Percentiles rank a stretch among this genome's conserved stretches.
Evolutionary conservation across 2,329 filamentous ascomycete species (phyloP).

Genomic region (Trichoderma lentiforme): DNA sequence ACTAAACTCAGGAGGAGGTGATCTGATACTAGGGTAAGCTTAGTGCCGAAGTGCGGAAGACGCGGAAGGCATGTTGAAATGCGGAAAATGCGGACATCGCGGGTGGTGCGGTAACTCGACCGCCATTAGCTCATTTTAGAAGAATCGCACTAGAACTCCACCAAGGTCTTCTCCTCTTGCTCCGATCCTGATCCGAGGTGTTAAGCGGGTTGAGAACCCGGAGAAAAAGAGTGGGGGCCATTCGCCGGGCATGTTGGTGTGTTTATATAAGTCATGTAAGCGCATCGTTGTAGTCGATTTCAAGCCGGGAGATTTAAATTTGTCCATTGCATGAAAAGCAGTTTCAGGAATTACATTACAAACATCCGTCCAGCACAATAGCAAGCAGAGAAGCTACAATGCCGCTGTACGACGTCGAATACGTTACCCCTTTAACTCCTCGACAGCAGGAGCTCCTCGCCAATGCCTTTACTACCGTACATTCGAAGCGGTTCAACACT

Average conservation of each 20-base stretch:
- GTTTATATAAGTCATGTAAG: not conserved
- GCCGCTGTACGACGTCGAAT: conserved; percentile 12
- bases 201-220: not conserved
- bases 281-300: not conserved
- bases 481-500: conserved; percentile 12
- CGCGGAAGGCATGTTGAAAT: not conserved
- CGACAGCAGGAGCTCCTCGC: not conserved
- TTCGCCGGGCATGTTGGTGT: not conserved
- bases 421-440: not conserved
- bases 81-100: not conserved
- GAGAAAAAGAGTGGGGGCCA: not conserved
- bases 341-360: not conserved
- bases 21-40: too few species aligned
- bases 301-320: not conserved
- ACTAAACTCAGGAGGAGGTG: not conserved
- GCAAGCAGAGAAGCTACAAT: not conserved
- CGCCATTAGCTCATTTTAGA: not conserved
- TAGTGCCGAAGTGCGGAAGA: not conserved
- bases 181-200: not conserved
- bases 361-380: not conserved
- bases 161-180: not conserved
- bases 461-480: not conserved
- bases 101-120: not conserved
- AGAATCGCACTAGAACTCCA: not conserved
- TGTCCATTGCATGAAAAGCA: not conserved